Conservation (phyloP, 768 basidiomycete species). For the Agrocybe praecox region DNA sequence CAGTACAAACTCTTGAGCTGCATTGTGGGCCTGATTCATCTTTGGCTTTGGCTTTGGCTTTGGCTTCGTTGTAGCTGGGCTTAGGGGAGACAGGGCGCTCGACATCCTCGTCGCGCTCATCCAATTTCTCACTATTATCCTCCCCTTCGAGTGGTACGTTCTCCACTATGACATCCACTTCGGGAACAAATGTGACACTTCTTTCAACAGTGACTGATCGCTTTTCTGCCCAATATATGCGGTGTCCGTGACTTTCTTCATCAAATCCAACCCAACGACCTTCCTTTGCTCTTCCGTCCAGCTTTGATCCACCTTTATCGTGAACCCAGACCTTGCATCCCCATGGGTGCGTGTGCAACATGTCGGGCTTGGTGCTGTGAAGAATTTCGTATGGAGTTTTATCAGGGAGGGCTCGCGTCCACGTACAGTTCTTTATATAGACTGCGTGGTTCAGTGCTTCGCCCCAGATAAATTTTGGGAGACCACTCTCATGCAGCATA, state of each 20-base stretch:
- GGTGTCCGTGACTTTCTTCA: constrained; percentile 24
- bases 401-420: constrained; percentile 23
- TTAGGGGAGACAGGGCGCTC: not conserved
- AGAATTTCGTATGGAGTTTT: constrained; percentile 23
- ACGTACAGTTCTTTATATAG: constrained; percentile 34
- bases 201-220: constrained; percentile 28
- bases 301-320: constrained; percentile 16
- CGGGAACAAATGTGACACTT: constrained; percentile 23
- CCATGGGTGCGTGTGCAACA: constrained; percentile 29
- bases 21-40: not conserved
- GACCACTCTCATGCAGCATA: constrained; percentile 27
- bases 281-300: constrained; percentile 19
- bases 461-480: constrained; percentile 39
- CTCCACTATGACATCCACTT: constrained; percentile 1
- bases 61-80: not conserved
- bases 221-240: constrained; percentile 35
- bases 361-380: constrained; percentile 27
- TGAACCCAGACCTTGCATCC: constrained; percentile 34
- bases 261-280: constrained; percentile 38
- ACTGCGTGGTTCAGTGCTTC: constrained; percentile 32
- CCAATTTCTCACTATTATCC: constrained; percentile 13
- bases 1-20: constrained; percentile 8
- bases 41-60: not conserved
- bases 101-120: not conserved
- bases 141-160: constrained; percentile 27